Evolutionary conservation across 305 asterid species (phyloP), one percentile per base, ranked within the genome.

Genomic region (Striga hermonthica): DNA sequence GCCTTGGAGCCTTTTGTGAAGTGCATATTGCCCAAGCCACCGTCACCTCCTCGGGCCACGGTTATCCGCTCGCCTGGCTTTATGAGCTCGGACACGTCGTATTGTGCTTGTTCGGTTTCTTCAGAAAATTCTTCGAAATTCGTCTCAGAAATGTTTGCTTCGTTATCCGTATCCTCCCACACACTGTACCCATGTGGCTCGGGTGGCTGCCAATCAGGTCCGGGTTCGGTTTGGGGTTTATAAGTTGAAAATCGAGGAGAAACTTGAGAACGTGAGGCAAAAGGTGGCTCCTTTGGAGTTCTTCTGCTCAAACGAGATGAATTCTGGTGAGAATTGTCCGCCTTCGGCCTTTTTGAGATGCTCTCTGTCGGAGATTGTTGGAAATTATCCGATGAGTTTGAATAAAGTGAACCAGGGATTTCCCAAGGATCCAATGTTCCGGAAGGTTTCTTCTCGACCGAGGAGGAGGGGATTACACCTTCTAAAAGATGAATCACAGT

Each of bases 31-130:
- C 98, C 98, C 50, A 82, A 71, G 72, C 96, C 95, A 12, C 98
- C 98, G 22, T 76, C 80, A 41, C 95, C 98, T 73, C 98, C 98
- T 48, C n/a, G 80, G 39, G 97, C 97, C 65, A 92, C 75, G 47
- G 79, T 71, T 82, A 90, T 75, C 64, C 31, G 87, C 68, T 90
- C 89, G 60, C 97, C 95, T 54, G 88, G 86, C 64, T 83, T 84
- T 35, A 92, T 92, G 66, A 90, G 60, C 77, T 92, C 98, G 48
- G 90, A 94, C 72, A 92, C 88, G 73, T 82, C 78, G 62, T 84
- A 82, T 67, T 82, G 86, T 66, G 81, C 74, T 43, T 72, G 47
- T 48, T 78, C 83, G 5, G 64, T 74, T 43, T 65, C 83, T 34
- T 79, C 82, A 31, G 6, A 58, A 52, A 79, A 88, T 68, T 83